Evolutionary conservation across 371 early-diverging fungal species (phyloP), one percentile per base, ranked within the genome.

Genomic region (Chytridium lagenaria): DNA sequence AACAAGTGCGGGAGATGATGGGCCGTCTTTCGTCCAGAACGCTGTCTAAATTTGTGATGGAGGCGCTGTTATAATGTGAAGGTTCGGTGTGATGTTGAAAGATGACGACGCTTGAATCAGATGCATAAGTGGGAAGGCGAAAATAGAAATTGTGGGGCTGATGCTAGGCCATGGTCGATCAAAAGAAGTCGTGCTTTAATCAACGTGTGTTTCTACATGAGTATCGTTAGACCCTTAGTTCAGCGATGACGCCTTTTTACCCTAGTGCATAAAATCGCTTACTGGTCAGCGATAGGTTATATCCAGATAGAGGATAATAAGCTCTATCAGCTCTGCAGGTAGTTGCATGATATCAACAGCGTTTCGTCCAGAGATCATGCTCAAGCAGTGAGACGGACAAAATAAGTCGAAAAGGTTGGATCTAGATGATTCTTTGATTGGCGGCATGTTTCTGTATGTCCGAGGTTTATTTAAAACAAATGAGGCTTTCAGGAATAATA

Each of bases 271-370:
- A 28, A 10, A 55, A 28, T 26, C 26, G 19, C 26, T 28, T 55
- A 26, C 23, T 16, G 16, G 23, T 23, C 30, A 55, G 55, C 5
- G 26, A 10, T 16, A 55, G 55, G 26, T 55, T 26, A 28, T 55
- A 55, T 55, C 55, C 55, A 28, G 23, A 55, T 15, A 55, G 55
- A 55, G 55, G 30, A 55, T 28, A 16, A 55, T 7, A 26, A 55
- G 23, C 55, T 55, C 55, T 26, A 55, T 10, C 26, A 55, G 5
- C 30, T 55, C 55, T 55, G 55, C 5, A 7, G 55, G 55, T 10
- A 55, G 10, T 44, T 44, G 44, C 19, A 44, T n/a, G n/a, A n/a
- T n/a, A n/a, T n/a, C n/a, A n/a, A n/a, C n/a, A n/a, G n/a, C n/a
- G n/a, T n/a, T n/a, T n/a, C n/a, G n/a, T n/a, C n/a, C n/a, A n/a